A percentile compares a stretch with the other conserved stretches of the same genome.
Evolutionary conservation across 2,329 filamentous ascomycete species (phyloP).

Genomic region (Lachnellula subtilissima): DNA sequence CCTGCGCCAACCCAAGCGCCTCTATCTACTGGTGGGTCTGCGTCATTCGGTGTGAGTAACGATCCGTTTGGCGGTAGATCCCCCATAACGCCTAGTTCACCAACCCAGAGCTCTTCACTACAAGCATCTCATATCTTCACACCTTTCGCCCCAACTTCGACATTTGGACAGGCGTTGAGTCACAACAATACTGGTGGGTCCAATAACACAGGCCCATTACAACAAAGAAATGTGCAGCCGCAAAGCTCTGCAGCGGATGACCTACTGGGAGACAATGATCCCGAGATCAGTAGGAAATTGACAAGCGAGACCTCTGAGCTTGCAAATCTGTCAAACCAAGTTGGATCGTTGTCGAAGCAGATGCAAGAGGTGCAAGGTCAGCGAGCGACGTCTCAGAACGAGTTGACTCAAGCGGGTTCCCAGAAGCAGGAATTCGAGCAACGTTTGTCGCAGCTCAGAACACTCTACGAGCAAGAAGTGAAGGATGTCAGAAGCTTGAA

Average conservation of each 20-base stretch:
- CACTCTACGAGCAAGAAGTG: slow-evolving; percentile 90
- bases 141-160: slow-evolving; percentile 87
- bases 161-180: slow-evolving; percentile 80
- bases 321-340: slow-evolving; percentile 93
- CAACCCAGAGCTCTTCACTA: slow-evolving; percentile 20
- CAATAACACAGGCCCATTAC: slow-evolving; percentile 34
- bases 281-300: slow-evolving; percentile 80
- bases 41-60: slow-evolving; percentile 47
- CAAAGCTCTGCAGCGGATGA: slow-evolving; percentile 63
- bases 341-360: slow-evolving; percentile 83
- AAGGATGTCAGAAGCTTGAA: slow-evolving; percentile 80
- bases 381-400: slow-evolving; percentile 71
- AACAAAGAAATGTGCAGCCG: slow-evolving; percentile 35
- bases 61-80: slow-evolving; percentile 39
- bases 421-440: slow-evolving; percentile 94
- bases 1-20: slow-evolving; percentile 50
- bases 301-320: slow-evolving; percentile 87
- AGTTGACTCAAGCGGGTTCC: slow-evolving; percentile 72
- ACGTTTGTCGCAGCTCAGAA: slow-evolving; percentile 77
- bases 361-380: slow-evolving; percentile 91
- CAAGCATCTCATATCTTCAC: slow-evolving; percentile 55
- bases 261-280: slow-evolving; percentile 84
- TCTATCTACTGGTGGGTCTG: slow-evolving; percentile 72
- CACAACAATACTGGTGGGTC: slow-evolving; percentile 65
- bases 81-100: slow-evolving; percentile 26